Percentiles rank a stretch among this genome's conserved stretches.
Conservation (phyloP, 192 early-diverging fungal genomes). For the Backusella westeae region DNA sequence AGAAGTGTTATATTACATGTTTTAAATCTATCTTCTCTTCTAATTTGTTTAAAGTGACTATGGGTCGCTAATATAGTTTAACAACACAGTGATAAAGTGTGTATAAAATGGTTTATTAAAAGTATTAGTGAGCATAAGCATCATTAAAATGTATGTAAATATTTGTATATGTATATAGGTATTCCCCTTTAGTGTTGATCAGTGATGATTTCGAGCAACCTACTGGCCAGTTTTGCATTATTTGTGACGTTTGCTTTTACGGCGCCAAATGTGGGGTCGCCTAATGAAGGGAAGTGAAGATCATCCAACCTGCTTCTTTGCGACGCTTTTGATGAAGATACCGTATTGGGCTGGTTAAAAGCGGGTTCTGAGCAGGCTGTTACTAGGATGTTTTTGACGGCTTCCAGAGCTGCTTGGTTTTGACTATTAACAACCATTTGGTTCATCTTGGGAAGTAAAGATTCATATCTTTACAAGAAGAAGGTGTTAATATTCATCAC, state of each 20-base stretch:
- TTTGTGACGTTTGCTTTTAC: conserved; percentile 12
- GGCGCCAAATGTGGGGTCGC: conserved; percentile 27
- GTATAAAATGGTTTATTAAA: not conserved
- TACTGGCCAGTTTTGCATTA: conserved; percentile 20
- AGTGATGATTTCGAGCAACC: conserved; percentile 22
- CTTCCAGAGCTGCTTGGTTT: conserved; percentile 28
- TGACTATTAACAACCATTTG: conserved; percentile 62
- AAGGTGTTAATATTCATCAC: not conserved
- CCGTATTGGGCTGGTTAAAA: not conserved
- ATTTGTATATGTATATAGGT: not conserved
- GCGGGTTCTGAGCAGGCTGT: conserved; percentile 29
- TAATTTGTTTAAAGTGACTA: not conserved
- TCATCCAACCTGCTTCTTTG: conserved; percentile 48
- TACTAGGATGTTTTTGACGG: conserved; percentile 25
- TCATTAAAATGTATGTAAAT: not conserved
- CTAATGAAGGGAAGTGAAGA: conserved; percentile 30
- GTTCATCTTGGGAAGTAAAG: conserved; percentile 63
- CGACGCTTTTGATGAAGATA: conserved; percentile 19
- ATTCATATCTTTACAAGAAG: conserved; percentile 53
- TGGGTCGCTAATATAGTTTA: not conserved
- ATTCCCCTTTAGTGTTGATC: conserved; percentile 7
- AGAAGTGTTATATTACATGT: not conserved
- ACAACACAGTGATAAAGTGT: not conserved
- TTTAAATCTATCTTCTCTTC: not conserved
- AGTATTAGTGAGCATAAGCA: not conserved